Evolutionary conservation across 257 asterid species (phyloP).

Genomic region (Primulina huaijiensis): DNA sequence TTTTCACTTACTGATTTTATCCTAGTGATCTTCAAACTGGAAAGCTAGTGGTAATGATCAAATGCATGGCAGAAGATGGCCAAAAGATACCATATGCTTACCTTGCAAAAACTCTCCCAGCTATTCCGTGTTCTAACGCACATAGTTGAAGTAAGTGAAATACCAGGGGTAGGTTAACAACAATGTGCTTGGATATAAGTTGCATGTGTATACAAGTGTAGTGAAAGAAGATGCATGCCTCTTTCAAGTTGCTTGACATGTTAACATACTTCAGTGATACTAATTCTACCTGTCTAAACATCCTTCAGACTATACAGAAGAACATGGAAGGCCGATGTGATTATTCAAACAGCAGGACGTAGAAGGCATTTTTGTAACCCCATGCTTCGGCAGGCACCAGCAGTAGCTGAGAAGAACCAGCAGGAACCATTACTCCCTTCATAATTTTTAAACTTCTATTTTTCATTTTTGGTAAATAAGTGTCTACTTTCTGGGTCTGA

Average conservation of each 20-base stretch:
- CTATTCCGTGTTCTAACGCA: background rate
- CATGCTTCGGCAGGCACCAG: background rate
- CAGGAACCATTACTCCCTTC: background rate
- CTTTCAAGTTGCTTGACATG: background rate
- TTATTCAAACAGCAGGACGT: background rate
- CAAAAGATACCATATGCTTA: background rate
- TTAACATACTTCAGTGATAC: background rate
- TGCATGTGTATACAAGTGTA: background rate
- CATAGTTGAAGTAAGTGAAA: background rate
- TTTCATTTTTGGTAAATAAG: too few relatives aligned
- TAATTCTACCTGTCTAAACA: background rate
- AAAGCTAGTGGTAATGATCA: constrained; percentile 16
- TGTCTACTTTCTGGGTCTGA: background rate
- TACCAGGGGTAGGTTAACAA: background rate
- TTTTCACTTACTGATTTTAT: background rate
- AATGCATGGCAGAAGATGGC: background rate
- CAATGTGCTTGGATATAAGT: background rate
- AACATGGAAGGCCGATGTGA: background rate
- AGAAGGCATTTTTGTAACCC: background rate
- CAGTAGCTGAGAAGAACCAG: background rate
- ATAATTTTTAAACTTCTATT: too few relatives aligned
- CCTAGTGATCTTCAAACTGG: constrained; percentile 25
- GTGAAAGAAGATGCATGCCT: background rate
- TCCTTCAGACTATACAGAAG: background rate
- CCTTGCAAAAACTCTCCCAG: background rate